These are phyloP conservation scores for Debaryomyces psychrophilus DNA, from an alignment of 1,139 yeast species.

Conservation along the genomic window DNA sequence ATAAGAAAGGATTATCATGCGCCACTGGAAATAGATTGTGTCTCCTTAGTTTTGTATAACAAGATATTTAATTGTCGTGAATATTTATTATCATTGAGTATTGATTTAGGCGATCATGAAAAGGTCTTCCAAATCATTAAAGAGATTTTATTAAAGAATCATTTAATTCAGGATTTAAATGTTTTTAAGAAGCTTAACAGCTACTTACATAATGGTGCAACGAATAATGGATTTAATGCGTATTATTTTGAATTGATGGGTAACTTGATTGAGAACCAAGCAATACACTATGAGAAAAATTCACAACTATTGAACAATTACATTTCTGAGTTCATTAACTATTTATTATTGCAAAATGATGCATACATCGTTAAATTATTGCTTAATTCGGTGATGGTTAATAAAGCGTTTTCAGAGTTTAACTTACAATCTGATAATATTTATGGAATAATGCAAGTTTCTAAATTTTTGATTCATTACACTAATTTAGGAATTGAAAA, in stretches of 20 bases:
- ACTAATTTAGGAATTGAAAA: constrained; percentile 16
- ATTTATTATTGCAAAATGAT: constrained; percentile 21
- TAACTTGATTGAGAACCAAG: constrained; percentile 40
- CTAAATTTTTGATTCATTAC: constrained; percentile 28
- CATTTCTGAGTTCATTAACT: constrained; percentile 35
- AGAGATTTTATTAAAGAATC: constrained; percentile 38
- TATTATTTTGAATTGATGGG: constrained; percentile 39
- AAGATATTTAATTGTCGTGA: constrained; percentile 31
- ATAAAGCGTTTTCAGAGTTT: constrained; percentile 30
- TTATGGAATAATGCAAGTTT: constrained; percentile 35
- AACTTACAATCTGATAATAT: constrained; percentile 38
- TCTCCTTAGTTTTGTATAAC: constrained; percentile 15
- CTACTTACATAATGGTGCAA: constrained; percentile 37
- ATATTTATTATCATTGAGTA: constrained; percentile 32
- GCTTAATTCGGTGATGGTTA: constrained; percentile 36
- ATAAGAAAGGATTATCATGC: constrained; percentile 42
- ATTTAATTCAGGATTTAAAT: constrained; percentile 34
- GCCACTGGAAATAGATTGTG: constrained; percentile 11
- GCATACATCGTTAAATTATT: constrained; percentile 23
- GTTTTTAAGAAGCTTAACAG: constrained; percentile 34
- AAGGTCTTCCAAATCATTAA: constrained; percentile 42
- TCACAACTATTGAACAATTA: constrained; percentile 32
- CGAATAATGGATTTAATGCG: constrained; percentile 28
- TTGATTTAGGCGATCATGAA: constrained; percentile 42
- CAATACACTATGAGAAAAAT: constrained; percentile 25